Conservation (phyloP, 2,329 filamentous ascomycete genomes). For the Paecilomyces sp. region DNA sequence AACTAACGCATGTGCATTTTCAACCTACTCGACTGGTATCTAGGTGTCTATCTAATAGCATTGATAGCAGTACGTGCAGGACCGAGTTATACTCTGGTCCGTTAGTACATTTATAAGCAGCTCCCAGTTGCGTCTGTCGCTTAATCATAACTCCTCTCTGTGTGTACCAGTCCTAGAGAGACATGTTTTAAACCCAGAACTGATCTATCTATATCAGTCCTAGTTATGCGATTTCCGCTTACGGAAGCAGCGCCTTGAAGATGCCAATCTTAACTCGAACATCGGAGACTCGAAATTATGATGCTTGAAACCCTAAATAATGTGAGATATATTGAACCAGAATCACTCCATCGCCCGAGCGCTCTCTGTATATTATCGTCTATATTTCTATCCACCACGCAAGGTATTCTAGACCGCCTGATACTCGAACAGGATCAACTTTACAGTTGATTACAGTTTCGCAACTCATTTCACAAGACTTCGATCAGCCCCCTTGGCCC, state of each 20-base stretch:
- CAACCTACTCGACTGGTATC: no score
- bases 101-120: neutral
- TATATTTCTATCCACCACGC: neutral
- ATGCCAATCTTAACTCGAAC: neutral
- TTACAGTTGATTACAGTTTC: neutral
- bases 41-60: no score
- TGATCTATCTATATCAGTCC: no score
- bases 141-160: no score
- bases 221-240: no score
- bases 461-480: slow-evolving; percentile 6
- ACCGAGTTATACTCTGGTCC: neutral
- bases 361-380: neutral
- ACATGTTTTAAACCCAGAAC: no score
- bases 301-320: neutral
- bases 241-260: neutral
- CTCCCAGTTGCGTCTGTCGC: neutral
- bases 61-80: no score
- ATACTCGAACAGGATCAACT: neutral
- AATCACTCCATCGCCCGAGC: neutral
- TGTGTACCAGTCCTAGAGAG: no score
- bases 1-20: no score
- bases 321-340: neutral
- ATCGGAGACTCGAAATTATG: neutral
- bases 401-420: neutral
- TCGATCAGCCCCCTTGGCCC: slow-evolving; percentile 57